Conservation (phyloP, 768 basidiomycete genomes). For the Sutorius australiensis region DNA sequence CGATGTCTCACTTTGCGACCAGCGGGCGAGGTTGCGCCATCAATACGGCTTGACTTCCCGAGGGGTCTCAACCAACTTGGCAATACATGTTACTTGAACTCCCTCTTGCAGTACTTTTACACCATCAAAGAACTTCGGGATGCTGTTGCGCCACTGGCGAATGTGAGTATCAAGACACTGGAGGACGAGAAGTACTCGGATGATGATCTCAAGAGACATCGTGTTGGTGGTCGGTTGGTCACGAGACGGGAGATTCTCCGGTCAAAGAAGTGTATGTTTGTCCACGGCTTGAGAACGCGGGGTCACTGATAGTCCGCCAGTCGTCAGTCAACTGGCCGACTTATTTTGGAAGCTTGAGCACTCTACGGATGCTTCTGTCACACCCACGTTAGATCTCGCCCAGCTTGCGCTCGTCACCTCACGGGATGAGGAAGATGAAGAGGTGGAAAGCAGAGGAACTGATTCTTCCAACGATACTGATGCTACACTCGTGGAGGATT, state of each 20-base stretch:
- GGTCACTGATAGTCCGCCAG: slow-evolving; percentile 38
- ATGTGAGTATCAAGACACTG: slow-evolving; percentile 49
- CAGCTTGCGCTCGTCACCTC: slow-evolving; percentile 89
- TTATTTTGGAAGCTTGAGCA: slow-evolving; percentile 77
- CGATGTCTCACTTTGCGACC: slow-evolving; percentile 3
- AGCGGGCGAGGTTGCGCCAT: slow-evolving; percentile 64
- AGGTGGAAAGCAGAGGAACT: slow-evolving; percentile 65
- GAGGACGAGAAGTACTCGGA: slow-evolving; percentile 74
- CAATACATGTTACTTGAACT: slow-evolving; percentile 86
- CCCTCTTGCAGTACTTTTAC: slow-evolving; percentile 82
- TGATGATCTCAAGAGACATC: slow-evolving; percentile 76
- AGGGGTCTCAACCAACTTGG: slow-evolving; percentile 86
- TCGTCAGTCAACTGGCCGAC: slow-evolving; percentile 73
- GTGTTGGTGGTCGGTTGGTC: slow-evolving; percentile 84
- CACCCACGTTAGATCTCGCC: slow-evolving; percentile 81
- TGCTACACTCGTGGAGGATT: slow-evolving; percentile 84
- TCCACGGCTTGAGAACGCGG: neutral
- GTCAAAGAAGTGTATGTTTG: slow-evolving; percentile 73
- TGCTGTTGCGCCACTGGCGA: slow-evolving; percentile 60
- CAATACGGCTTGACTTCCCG: slow-evolving; percentile 64
- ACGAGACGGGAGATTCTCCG: slow-evolving; percentile 77
- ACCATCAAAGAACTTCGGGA: slow-evolving; percentile 89
- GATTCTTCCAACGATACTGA: slow-evolving; percentile 86
- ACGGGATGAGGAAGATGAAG: slow-evolving; percentile 85
- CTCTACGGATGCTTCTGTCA: slow-evolving; percentile 62